A percentile compares a stretch with the other conserved stretches of the same genome.
phyloP scores from a whole-genome alignment of 345 rosid genomes.

The Bruguiera sexangula region DNA sequence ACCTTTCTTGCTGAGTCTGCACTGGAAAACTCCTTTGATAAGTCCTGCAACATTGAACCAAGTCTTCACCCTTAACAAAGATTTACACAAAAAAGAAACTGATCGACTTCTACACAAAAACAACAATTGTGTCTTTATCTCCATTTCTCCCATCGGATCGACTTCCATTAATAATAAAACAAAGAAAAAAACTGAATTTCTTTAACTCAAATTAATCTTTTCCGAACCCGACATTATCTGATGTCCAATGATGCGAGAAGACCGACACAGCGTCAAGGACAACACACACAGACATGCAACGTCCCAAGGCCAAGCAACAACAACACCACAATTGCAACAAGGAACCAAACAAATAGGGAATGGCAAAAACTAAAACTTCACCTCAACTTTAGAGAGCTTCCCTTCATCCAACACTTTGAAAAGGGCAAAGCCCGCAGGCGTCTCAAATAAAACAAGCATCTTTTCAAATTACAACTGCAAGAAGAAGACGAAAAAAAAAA shows the following conservation, averaged over 20 bases:
- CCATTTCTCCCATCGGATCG: too few relatives aligned
- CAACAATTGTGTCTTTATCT: too few relatives aligned
- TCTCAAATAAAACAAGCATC: slow-evolving; percentile 61
- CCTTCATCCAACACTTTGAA: slow-evolving; percentile 62
- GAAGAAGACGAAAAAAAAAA: not conserved
- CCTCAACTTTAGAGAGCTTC: slow-evolving; percentile 61
- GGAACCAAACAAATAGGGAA: not conserved
- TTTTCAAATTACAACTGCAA: not conserved
- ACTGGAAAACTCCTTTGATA: slow-evolving; percentile 50
- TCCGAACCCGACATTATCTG: too few relatives aligned
- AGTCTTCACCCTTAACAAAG: not conserved
- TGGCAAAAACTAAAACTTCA: slow-evolving; percentile 8
- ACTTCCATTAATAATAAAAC: too few relatives aligned
- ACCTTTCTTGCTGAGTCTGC: slow-evolving; percentile 61
- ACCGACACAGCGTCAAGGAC: too few relatives aligned
- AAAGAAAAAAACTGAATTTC: too few relatives aligned
- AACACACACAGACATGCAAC: too few relatives aligned
- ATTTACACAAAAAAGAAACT: not conserved
- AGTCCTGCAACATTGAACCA: slow-evolving; percentile 36
- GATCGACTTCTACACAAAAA: not conserved
- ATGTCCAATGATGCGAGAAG: too few relatives aligned
- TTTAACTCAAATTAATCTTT: too few relatives aligned
- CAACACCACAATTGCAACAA: not conserved
- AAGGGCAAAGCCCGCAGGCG: slow-evolving; percentile 63
- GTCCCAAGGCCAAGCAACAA: too few relatives aligned